These are phyloP conservation scores for Rhizopogon vinicolor DNA, from an alignment of 768 basidiomycete species.

Conservation along the genomic window DNA sequence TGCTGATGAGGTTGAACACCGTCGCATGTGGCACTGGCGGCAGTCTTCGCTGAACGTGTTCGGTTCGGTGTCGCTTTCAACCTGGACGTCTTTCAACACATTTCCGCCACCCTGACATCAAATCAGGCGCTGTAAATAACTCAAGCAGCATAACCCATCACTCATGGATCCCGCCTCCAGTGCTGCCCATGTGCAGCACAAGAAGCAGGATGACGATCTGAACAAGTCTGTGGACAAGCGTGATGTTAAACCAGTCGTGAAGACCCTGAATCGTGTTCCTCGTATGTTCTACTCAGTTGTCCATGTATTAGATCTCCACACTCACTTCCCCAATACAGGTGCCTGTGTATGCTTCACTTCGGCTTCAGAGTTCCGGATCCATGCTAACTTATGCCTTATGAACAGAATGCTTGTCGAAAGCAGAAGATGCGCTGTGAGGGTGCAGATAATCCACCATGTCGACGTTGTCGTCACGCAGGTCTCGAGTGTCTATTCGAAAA, in stretches of 20 bases:
- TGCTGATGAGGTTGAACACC: not conserved
- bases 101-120: conserved; percentile 9
- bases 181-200: conserved; percentile 38
- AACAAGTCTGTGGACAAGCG: conserved; percentile 41
- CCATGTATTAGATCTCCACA: conserved; percentile 1
- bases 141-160: not conserved
- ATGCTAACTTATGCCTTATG: conserved; percentile 14
- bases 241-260: conserved; percentile 67
- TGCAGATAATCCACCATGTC: conserved; percentile 95
- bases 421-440: conserved; percentile 99
- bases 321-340: conserved; percentile 36
- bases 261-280: conserved; percentile 83
- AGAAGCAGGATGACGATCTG: conserved; percentile 48
- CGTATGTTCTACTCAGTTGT: conserved; percentile 47
- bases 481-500: conserved; percentile 95
- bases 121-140: conserved; percentile 1
- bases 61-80: conserved; percentile 14
- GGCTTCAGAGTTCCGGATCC: conserved; percentile 7
- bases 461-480: conserved; percentile 84
- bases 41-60: conserved; percentile 1
- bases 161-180: conserved; percentile 16
- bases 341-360: conserved; percentile 59
- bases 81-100: conserved; percentile 9
- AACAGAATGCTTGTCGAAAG: conserved; percentile 88
- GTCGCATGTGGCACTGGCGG: conserved; percentile 1